These are phyloP conservation scores for Didymellaceae sp. DNA, from an alignment of 2,329 filamentous ascomycete genomes.

Conservation along the genomic window DNA sequence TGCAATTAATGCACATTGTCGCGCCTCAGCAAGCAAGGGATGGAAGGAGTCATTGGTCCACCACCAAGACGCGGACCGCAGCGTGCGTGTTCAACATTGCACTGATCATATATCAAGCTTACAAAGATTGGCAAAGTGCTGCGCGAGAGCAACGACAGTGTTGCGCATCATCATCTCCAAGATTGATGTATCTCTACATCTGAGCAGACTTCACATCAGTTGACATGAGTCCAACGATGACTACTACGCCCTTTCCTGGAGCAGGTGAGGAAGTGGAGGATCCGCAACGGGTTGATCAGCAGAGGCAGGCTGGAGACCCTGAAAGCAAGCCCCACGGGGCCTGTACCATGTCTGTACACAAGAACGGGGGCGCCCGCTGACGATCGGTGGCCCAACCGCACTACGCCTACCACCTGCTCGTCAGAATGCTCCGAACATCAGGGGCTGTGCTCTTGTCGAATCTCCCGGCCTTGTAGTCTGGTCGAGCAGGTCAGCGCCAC, in stretches of 20 bases:
- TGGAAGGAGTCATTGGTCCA: slow-evolving; percentile 4
- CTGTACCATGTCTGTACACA: slow-evolving; percentile 14
- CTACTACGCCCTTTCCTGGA: too few species aligned
- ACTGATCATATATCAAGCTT: slow-evolving; percentile 16
- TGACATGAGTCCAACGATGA: too few species aligned
- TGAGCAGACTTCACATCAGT: too few species aligned
- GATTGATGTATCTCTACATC: too few species aligned
- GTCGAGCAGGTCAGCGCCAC: slow-evolving; percentile 7
- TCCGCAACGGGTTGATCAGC: slow-evolving; percentile 2
- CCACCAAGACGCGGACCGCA: slow-evolving; percentile 12
- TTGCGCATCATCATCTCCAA: too few species aligned
- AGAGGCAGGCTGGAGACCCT: slow-evolving; percentile 25
- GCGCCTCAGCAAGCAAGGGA: not conserved
- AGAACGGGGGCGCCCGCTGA: slow-evolving; percentile 22
- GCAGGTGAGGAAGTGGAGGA: too few species aligned
- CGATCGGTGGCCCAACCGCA: slow-evolving; percentile 17
- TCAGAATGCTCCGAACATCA: slow-evolving; percentile 15
- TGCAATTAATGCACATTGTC: too few species aligned
- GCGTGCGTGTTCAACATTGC: slow-evolving; percentile 27
- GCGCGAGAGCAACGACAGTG: slow-evolving; percentile 7
- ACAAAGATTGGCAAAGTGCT: slow-evolving; percentile 16
- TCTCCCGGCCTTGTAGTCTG: slow-evolving; percentile 13
- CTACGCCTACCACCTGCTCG: slow-evolving; percentile 12
- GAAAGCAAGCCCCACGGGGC: slow-evolving; percentile 14
- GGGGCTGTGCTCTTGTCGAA: slow-evolving; percentile 10